A percentile compares a stretch with the other conserved stretches of the same genome.
Conservation (phyloP, 2,329 filamentous ascomycete genomes). For the Bertia moriformis region DNA sequence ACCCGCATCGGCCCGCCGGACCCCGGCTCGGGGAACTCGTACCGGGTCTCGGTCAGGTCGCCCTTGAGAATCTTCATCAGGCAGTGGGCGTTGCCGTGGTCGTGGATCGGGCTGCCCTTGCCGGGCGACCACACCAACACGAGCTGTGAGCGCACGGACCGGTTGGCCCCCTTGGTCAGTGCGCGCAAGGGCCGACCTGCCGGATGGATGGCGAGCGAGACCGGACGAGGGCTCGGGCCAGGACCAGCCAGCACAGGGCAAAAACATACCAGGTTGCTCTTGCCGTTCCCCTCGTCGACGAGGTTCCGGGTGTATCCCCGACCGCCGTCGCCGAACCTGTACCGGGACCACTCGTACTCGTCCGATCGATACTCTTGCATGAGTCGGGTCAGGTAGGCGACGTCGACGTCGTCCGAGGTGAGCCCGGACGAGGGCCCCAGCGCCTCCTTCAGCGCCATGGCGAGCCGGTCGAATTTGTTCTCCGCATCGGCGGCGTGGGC, state of each 20-base stretch:
- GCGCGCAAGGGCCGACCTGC: constrained; percentile 5
- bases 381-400: constrained; percentile 51
- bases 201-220: too few relatives aligned
- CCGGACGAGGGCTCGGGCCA: too few relatives aligned
- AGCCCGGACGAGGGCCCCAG: constrained; percentile 72
- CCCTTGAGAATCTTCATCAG: constrained; percentile 78
- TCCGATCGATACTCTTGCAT: constrained; percentile 64
- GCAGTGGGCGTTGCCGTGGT: constrained; percentile 79
- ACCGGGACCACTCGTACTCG: constrained; percentile 57
- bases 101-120: constrained; percentile 72
- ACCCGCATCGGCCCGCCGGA: constrained; percentile 39
- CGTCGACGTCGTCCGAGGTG: constrained; percentile 68
- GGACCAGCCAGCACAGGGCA: background rate
- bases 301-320: constrained; percentile 74
- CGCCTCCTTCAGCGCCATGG: constrained; percentile 56
- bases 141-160: constrained; percentile 33
- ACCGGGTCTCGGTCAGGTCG: constrained; percentile 66
- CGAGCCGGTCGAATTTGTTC: constrained; percentile 54
- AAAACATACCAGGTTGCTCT: constrained; percentile 56
- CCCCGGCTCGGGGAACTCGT: constrained; percentile 48
- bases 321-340: constrained; percentile 57
- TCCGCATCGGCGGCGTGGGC: too few relatives aligned
- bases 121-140: constrained; percentile 81
- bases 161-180: constrained; percentile 1
- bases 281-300: constrained; percentile 77